Conservation (phyloP, 257 asterid genomes). For the Catharanthus roseus region DNA sequence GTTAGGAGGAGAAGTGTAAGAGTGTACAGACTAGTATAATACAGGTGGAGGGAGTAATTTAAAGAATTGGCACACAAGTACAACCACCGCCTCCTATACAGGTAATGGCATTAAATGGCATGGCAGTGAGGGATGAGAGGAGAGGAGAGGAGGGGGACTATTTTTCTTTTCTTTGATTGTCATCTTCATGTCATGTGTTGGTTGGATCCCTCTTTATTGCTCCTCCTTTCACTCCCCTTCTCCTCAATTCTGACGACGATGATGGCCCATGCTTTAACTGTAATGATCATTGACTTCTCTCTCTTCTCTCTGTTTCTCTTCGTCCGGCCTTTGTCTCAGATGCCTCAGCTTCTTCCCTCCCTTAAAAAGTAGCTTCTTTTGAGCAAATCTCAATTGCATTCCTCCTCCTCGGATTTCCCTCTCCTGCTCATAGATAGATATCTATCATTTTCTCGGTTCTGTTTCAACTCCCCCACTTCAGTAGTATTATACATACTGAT, state of each 20-base stretch:
- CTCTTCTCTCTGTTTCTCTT: not conserved
- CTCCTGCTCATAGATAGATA: no score
- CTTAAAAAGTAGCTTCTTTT: not conserved
- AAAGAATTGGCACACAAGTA: no score
- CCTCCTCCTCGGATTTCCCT: no score
- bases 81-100: not conserved
- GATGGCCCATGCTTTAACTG: not conserved
- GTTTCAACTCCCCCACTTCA: not conserved
- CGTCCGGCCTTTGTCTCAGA: not conserved
- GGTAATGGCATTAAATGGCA: constrained; percentile 8
- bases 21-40: no score
- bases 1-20: no score
- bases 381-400: no score
- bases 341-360: not conserved
- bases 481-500: no score
- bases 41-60: no score
- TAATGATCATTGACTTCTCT: not conserved
- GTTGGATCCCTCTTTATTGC: constrained; percentile 15
- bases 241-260: no score
- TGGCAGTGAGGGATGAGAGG: no score
- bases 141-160: no score
- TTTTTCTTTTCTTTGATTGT: not conserved
- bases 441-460: no score
- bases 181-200: constrained; percentile 8
- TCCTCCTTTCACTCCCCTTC: not conserved